These are phyloP conservation scores for Dactylis glomerata DNA, from an alignment of 176 grass and related monocot species.

Conservation along the genomic window DNA sequence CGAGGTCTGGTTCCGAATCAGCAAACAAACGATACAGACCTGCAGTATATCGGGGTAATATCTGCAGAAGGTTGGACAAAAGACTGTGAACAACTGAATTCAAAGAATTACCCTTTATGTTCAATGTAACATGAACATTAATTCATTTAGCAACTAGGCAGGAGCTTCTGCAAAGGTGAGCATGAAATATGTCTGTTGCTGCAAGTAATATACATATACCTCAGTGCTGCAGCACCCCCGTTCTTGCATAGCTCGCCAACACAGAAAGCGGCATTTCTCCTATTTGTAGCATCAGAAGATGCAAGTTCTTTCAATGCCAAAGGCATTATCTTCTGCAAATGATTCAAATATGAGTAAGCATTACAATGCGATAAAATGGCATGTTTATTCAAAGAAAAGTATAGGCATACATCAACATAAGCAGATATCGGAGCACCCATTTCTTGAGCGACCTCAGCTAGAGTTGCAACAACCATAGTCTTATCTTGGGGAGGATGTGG, in stretches of 20 bases:
- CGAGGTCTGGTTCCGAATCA: constrained; percentile 72
- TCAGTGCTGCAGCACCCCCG: constrained; percentile 63
- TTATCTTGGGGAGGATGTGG: constrained; percentile 92
- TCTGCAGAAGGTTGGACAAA: constrained; percentile 41
- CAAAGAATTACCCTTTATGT: not conserved
- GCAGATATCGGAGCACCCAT: constrained; percentile 91
- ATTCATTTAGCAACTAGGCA: constrained; percentile 6
- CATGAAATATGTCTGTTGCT: constrained; percentile 4
- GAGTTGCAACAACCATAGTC: constrained; percentile 95
- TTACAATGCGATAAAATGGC: constrained; percentile 19
- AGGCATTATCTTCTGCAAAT: constrained; percentile 93
- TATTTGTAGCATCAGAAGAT: constrained; percentile 86
- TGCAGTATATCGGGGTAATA: constrained; percentile 91
- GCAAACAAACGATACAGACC: constrained; percentile 73
- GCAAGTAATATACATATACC: constrained; percentile 44
- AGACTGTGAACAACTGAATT: constrained; percentile 26
- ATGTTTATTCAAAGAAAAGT: not conserved
- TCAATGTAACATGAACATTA: not conserved
- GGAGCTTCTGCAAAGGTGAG: not conserved
- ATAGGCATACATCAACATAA: constrained; percentile 82
- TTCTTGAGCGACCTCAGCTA: constrained; percentile 94
- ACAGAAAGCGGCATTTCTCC: constrained; percentile 99
- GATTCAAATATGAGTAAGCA: constrained; percentile 34
- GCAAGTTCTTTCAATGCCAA: constrained; percentile 92
- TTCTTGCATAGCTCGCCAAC: constrained; percentile 97